phyloP scores from a whole-genome alignment of 108 stramenopile genomes.

The Cyclotella kingstonii region DNA sequence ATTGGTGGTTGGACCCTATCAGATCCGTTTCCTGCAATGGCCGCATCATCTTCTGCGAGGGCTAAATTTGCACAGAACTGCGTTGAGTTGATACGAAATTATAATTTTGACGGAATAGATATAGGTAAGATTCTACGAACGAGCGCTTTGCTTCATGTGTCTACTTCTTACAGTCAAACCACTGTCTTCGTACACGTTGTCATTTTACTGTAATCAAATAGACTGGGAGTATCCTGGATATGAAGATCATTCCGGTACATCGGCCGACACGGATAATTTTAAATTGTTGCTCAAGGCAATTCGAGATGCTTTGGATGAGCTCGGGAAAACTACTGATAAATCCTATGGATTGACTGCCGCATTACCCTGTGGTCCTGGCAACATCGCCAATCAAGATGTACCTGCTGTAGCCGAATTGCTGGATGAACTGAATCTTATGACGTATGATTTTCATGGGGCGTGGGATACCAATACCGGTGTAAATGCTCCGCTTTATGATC shows the following conservation, averaged over 20 bases:
- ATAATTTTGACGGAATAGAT: constrained; percentile 43
- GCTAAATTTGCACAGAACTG: constrained; percentile 30
- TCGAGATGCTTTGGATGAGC: constrained; percentile 23
- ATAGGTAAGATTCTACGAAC: constrained; percentile 8
- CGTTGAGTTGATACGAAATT: constrained; percentile 26
- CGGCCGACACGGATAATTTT: constrained; percentile 31
- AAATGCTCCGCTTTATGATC: constrained; percentile 27
- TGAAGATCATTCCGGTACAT: constrained; percentile 22
- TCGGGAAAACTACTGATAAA: constrained; percentile 18
- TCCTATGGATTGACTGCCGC: too few species aligned
- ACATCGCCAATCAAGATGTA: constrained; percentile 21
- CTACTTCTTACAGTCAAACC: neutral
- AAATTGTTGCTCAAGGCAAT: constrained; percentile 26
- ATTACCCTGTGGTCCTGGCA: constrained; percentile 19
- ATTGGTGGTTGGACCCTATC: constrained; percentile 41
- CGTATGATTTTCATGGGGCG: constrained; percentile 39
- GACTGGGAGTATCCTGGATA: constrained; percentile 47
- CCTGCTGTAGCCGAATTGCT: constrained; percentile 6
- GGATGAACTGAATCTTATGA: constrained; percentile 28
- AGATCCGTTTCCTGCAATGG: constrained; percentile 30
- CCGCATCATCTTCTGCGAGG: constrained; percentile 1
- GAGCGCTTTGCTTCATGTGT: neutral
- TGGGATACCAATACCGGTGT: constrained; percentile 30
- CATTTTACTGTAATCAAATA: neutral
- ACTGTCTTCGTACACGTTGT: neutral